phyloP scores from a whole-genome alignment of 106 monocot species.

The Narthecium ossifragum region DNA sequence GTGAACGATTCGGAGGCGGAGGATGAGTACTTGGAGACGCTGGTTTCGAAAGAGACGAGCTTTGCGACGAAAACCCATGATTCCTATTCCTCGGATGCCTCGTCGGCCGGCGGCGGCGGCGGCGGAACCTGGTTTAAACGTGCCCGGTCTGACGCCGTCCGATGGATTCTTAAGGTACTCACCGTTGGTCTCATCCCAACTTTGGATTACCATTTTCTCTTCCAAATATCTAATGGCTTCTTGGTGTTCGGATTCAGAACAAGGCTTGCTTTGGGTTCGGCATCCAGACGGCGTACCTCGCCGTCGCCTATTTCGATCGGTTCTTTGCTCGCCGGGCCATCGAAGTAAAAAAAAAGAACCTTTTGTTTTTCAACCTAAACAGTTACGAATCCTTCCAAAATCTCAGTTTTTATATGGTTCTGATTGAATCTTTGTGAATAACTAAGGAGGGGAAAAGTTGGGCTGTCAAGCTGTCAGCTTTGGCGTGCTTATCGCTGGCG shows the following conservation, averaged over 20 bases:
- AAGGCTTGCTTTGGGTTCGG: conserved; percentile 44
- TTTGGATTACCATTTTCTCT: neutral
- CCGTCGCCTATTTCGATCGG: conserved; percentile 65
- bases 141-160: conserved; percentile 40
- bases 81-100: too few species aligned
- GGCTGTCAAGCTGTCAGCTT: conserved; percentile 50
- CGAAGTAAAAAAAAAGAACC: conserved; percentile 34
- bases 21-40: conserved; percentile 41
- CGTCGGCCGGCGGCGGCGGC: neutral
- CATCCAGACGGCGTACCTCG: conserved; percentile 54
- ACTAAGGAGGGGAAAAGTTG: conserved; percentile 41
- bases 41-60: conserved; percentile 40
- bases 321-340: conserved; percentile 53
- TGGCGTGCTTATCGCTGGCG: conserved; percentile 89
- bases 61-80: conserved; percentile 9
- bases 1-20: conserved; percentile 24
- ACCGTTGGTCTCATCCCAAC: neutral
- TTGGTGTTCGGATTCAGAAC: conserved; percentile 29
- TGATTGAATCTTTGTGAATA: neutral
- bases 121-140: conserved; percentile 17
- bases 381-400: too few species aligned
- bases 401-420: neutral
- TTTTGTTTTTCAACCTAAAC: too few species aligned
- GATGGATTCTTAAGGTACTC: conserved; percentile 59
- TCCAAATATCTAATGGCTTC: conserved; percentile 1